Percentiles rank a stretch among this genome's conserved stretches.
These are phyloP conservation scores for Neurospora terricola DNA, from an alignment of 495 filamentous ascomycete genomes.

Conservation along the genomic window DNA sequence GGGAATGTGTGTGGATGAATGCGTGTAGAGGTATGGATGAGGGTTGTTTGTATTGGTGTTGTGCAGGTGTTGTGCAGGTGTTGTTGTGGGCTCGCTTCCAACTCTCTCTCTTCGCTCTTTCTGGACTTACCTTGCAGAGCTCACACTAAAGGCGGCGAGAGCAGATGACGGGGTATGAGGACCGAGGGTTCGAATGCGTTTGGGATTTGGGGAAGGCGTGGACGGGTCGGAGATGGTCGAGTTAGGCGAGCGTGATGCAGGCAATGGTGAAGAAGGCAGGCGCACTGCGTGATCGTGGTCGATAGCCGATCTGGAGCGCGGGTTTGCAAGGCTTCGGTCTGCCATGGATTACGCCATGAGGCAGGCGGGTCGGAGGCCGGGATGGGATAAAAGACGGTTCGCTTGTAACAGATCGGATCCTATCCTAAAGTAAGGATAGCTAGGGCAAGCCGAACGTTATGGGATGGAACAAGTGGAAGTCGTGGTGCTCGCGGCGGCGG, in stretches of 20 bases:
- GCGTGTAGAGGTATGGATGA: background rate
- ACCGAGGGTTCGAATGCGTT: background rate
- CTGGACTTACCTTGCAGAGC: background rate
- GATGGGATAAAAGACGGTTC: background rate
- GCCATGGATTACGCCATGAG: slow-evolving; percentile 50
- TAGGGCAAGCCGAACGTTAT: background rate
- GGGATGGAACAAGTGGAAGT: background rate
- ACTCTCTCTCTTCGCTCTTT: background rate
- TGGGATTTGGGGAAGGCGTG: slow-evolving; percentile 2
- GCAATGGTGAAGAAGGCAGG: slow-evolving; percentile 19
- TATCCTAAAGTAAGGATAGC: no score
- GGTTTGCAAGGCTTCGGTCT: slow-evolving; percentile 43
- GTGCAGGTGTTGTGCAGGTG: background rate
- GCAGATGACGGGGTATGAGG: background rate
- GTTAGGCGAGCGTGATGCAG: slow-evolving; percentile 3
- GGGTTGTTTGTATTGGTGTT: background rate
- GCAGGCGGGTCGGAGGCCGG: slow-evolving; percentile 20
- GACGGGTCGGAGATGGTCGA: slow-evolving; percentile 7
- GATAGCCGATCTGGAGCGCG: slow-evolving; percentile 43
- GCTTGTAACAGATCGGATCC: background rate
- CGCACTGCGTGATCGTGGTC: slow-evolving; percentile 37
- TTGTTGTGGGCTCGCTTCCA: background rate
- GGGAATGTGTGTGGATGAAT: background rate
- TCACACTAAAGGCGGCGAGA: background rate
- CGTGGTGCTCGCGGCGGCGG: background rate